Evolutionary conservation across 2,329 filamentous ascomycete genomes (phyloP).

Genomic region (Ophiostoma triangulosporum): DNA sequence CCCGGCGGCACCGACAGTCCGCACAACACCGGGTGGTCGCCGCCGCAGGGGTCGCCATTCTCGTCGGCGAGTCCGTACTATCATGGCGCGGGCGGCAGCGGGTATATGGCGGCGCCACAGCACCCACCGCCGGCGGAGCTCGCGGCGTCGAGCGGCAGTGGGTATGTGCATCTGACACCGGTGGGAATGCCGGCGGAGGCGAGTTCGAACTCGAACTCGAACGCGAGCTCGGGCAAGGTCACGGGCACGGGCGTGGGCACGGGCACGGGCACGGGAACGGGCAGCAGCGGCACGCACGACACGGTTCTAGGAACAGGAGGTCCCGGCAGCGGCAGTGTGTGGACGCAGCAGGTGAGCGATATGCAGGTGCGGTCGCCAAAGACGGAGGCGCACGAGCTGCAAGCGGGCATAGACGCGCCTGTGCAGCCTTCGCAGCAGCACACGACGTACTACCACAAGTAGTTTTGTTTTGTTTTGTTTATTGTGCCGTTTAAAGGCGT

Average conservation of each 20-base stretch:
- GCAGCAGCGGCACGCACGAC: conserved; percentile 8
- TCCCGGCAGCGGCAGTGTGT: too few species aligned
- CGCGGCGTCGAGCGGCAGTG: conserved; percentile 5
- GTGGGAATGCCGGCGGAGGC: not conserved
- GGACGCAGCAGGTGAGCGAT: conserved; percentile 23
- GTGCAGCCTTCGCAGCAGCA: not conserved
- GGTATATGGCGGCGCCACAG: not conserved
- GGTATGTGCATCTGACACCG: conserved; percentile 2
- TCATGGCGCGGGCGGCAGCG: not conserved
- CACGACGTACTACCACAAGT: conserved; percentile 12
- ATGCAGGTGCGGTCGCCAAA: conserved; percentile 13
- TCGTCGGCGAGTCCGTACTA: conserved; percentile 2
- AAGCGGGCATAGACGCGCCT: not conserved
- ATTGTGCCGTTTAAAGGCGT: too few species aligned
- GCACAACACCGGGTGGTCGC: conserved; percentile 1
- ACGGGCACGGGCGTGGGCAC: conserved; percentile 5
- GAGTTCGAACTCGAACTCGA: not conserved
- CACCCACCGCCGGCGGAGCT: not conserved
- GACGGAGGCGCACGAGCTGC: conserved; percentile 8
- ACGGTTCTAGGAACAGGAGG: not conserved
- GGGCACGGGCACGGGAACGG: conserved; percentile 3
- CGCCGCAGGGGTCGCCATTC: conserved; percentile 4
- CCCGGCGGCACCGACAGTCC: not conserved
- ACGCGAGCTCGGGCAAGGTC: conserved; percentile 1
- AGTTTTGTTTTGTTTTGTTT: not conserved